Conservation (phyloP, 2,329 filamentous ascomycete species). For the Harringtonia lauricola region DNA sequence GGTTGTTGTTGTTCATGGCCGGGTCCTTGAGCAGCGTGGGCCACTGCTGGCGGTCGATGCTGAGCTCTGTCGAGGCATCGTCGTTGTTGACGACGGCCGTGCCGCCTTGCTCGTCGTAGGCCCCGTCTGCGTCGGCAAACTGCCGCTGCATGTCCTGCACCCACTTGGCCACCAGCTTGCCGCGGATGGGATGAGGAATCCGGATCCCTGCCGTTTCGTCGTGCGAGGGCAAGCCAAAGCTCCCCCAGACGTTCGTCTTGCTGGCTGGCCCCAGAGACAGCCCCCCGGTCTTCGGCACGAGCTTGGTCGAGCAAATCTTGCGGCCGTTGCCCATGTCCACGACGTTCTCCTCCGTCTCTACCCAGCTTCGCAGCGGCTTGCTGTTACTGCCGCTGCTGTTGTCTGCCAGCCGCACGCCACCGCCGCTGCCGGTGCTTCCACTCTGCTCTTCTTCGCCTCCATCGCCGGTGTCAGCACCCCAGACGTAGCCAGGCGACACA, state of each 20-base stretch:
- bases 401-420: background rate
- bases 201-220: too few species aligned
- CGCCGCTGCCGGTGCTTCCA: too few species aligned
- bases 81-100: background rate
- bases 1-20: conserved; percentile 2
- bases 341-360: background rate
- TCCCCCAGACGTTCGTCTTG: background rate
- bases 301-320: background rate
- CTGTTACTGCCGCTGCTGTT: too few species aligned
- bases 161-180: background rate
- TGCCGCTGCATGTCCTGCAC: background rate
- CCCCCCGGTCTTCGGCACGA: background rate
- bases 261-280: background rate
- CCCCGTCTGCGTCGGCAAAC: too few species aligned
- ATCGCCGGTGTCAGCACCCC: background rate
- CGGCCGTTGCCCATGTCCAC: background rate
- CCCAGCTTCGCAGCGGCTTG: background rate
- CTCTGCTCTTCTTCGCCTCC: background rate
- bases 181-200: background rate
- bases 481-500: background rate
- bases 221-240: background rate
- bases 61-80: background rate
- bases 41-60: background rate
- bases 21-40: conserved; percentile 1
- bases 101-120: background rate